Percentiles rank a stretch among this genome's conserved stretches.
Conservation (phyloP, 148 eudicot genomes). For the Pouteria glomerata region DNA sequence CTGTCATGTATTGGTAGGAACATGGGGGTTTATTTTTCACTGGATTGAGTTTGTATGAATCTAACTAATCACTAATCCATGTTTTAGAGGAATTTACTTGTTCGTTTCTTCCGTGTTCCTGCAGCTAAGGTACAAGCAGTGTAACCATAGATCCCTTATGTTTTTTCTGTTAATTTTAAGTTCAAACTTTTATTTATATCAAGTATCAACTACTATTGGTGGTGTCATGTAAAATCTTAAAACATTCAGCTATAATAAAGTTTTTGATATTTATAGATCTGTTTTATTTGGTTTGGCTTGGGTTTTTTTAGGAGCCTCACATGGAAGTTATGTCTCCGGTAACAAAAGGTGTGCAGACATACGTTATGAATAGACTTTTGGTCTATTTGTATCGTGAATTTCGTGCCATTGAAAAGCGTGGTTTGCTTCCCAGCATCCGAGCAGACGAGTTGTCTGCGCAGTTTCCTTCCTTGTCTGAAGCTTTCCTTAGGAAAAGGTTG, state of each 20-base stretch:
- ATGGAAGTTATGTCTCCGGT: constrained; percentile 92
- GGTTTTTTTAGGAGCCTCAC: constrained; percentile 75
- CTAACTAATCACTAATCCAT: no score
- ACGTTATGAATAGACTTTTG: constrained; percentile 73
- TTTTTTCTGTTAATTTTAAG: background rate
- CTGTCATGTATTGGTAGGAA: background rate
- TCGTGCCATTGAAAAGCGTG: constrained; percentile 74
- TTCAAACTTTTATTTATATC: background rate
- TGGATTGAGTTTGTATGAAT: background rate
- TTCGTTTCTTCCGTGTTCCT: no score
- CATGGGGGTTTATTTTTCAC: background rate
- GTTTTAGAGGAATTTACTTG: no score
- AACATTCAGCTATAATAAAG: background rate
- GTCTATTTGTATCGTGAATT: constrained; percentile 89
- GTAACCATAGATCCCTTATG: background rate
- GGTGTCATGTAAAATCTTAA: constrained; percentile 1
- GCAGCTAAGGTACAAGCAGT: background rate
- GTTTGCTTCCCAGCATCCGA: constrained; percentile 62
- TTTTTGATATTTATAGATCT: background rate
- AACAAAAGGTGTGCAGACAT: constrained; percentile 66
- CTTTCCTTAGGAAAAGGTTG: constrained; percentile 72
- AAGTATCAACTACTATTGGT: background rate
- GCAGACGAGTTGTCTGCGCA: constrained; percentile 77
- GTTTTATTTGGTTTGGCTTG: constrained; percentile 12
- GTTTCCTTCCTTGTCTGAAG: constrained; percentile 69